phyloP scores from a whole-genome alignment of 257 asterid genomes.

The Nicotiana noctiflora region DNA sequence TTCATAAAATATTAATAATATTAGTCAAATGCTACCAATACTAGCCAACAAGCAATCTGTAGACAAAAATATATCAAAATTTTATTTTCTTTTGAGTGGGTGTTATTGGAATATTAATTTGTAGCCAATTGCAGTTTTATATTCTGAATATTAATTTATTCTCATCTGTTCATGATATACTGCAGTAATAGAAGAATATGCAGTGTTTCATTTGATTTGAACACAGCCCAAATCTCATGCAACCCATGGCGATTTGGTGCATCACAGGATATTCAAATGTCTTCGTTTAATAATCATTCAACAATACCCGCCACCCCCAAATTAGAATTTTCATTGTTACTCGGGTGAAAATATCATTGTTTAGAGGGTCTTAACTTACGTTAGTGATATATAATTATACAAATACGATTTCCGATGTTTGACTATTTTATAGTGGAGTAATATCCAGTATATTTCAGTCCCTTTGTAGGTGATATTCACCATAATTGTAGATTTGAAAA shows the following conservation, averaged over 20 bases:
- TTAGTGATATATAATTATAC: background rate
- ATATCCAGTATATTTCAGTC: background rate
- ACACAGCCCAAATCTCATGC: background rate
- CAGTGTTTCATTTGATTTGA: background rate
- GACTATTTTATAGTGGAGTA: background rate
- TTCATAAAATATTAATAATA: too few relatives aligned
- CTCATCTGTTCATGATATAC: slow-evolving; percentile 10
- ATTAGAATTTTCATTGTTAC: background rate
- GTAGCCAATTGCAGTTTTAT: slow-evolving; percentile 9
- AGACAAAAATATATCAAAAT: too few relatives aligned
- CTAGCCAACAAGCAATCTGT: too few relatives aligned
- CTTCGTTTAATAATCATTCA: background rate
- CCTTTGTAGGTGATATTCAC: too few relatives aligned
- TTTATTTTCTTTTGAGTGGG: too few relatives aligned
- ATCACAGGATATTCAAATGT: background rate
- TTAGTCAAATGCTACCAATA: too few relatives aligned
- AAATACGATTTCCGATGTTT: background rate
- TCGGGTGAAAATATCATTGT: background rate
- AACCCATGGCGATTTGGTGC: background rate
- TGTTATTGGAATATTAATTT: background rate
- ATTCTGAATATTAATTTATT: slow-evolving; percentile 8
- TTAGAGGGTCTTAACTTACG: background rate
- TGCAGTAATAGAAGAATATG: background rate
- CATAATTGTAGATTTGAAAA: too few relatives aligned
- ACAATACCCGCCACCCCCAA: too few relatives aligned